These are phyloP conservation scores for Podospora pseudocomata DNA, from an alignment of 495 filamentous ascomycete species.

Conservation along the genomic window DNA sequence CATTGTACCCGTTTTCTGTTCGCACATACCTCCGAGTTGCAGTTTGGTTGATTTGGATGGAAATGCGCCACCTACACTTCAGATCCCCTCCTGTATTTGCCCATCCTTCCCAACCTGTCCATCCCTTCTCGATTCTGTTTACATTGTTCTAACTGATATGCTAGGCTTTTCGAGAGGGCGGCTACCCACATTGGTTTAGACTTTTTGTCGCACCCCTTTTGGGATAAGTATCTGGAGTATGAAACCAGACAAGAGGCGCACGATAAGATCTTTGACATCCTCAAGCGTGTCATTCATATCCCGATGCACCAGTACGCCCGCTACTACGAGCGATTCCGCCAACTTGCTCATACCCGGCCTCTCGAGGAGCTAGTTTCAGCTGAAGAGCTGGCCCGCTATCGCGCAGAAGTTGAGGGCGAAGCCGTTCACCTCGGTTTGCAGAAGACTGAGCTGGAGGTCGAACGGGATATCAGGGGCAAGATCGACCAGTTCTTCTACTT, in stretches of 20 bases:
- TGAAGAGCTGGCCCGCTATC: slow-evolving; percentile 66
- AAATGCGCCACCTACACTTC: slow-evolving; percentile 45
- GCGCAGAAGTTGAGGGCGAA: slow-evolving; percentile 64
- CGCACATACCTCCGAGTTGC: slow-evolving; percentile 41
- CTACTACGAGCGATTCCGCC: slow-evolving; percentile 88
- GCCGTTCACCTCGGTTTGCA: slow-evolving; percentile 37
- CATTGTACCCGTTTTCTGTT: slow-evolving; percentile 40
- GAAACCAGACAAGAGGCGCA: slow-evolving; percentile 85
- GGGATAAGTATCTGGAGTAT: slow-evolving; percentile 98
- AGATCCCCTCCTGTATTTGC: slow-evolving; percentile 57
- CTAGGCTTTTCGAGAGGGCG: slow-evolving; percentile 89
- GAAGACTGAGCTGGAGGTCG: slow-evolving; percentile 70
- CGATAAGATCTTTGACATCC: slow-evolving; percentile 81
- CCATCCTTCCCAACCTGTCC: slow-evolving; percentile 46
- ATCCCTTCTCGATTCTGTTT: slow-evolving; percentile 34
- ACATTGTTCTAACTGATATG: slow-evolving; percentile 52
- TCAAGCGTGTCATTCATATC: slow-evolving; percentile 82
- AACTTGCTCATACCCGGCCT: slow-evolving; percentile 69
- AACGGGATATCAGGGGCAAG: slow-evolving; percentile 73
- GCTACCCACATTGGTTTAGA: slow-evolving; percentile 83
- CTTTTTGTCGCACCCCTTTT: slow-evolving; percentile 92
- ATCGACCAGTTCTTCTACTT: slow-evolving; percentile 79
- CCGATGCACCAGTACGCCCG: slow-evolving; percentile 96
- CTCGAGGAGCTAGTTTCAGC: slow-evolving; percentile 66
- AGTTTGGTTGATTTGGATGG: slow-evolving; percentile 49